Evolutionary conservation across 164 flowering plant species (phyloP), one percentile per base, ranked within the genome.

Genomic region (Liriodendron chinense): DNA sequence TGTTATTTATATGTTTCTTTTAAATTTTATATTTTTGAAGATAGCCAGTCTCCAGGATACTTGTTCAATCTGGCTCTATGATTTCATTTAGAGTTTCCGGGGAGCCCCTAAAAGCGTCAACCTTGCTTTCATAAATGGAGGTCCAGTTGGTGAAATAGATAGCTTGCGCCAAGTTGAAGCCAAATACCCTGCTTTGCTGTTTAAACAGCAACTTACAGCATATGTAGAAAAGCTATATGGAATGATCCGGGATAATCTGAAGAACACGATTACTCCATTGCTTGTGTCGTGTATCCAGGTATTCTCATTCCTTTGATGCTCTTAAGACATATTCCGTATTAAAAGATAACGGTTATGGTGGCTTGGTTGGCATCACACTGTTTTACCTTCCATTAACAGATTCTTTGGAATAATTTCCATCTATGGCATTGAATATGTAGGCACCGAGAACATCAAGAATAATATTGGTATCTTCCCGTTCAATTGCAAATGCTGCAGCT

Each of bases 201-300:
- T 96, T 84, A 96, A 96, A 76, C 99, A 94, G 83, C 99, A 96
- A 83, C 98, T 96, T 75, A 96, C 99, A 23, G 99, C 99, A 48
- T 96, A 92, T 82, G 97, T 96, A 21, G 99, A 96, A 79, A 96
- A 96, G 80, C 92, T 96, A 34, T 96, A 96, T 86, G 99, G 99
- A 82, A 91, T 96, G 97, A 94, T 96, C 70, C 84, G 98, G 64
- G 99, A 96, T 82, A 96, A 96, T 83, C 77, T 96, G 77, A 93
- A 94, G 88, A 96, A 96, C 81, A 97, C 91, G 78, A 94, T 94
- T 68, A 92, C 98, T 74, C 99, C 99, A 50, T 82, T 94, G 84
- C 93, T 94, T 77, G 98, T 98, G 25, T 78, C 90, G 78, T 94
- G 99, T 82, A 94, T 96, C 73, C 99, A 96, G 98, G 99, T 96